phyloP scores from a whole-genome alignment of 2,329 filamentous ascomycete species.

The Penicillium occitanis region DNA sequence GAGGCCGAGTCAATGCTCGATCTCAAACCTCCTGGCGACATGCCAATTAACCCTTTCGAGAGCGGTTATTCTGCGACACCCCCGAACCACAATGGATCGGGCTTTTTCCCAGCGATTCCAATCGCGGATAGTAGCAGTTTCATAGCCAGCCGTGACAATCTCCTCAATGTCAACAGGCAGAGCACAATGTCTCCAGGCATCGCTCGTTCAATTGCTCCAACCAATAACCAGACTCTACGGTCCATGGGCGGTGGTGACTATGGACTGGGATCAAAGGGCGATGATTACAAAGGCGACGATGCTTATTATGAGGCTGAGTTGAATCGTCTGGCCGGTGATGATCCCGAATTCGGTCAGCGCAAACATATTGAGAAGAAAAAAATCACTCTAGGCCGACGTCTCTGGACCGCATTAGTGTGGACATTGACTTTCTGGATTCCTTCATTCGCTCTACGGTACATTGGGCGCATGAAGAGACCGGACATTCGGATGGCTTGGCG shows the following conservation, averaged over 20 bases:
- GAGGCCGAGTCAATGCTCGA: conserved; percentile 96
- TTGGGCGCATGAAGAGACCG: conserved; percentile 95
- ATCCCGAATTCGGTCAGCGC: conserved; percentile 73
- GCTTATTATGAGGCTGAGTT: conserved; percentile 67
- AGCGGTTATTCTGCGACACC: conserved; percentile 66
- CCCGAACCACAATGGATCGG: conserved; percentile 56
- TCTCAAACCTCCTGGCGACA: conserved; percentile 66
- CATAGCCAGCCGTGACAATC: conserved; percentile 70
- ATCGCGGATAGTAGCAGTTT: conserved; percentile 61
- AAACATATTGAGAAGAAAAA: conserved; percentile 72
- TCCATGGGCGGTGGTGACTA: conserved; percentile 67
- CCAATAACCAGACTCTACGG: conserved; percentile 47
- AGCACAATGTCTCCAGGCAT: conserved; percentile 51
- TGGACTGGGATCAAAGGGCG: conserved; percentile 82
- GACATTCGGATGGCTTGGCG: conserved; percentile 97
- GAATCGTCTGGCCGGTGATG: conserved; percentile 67
- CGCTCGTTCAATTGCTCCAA: conserved; percentile 45
- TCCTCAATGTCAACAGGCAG: conserved; percentile 62
- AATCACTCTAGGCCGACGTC: conserved; percentile 62
- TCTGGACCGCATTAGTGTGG: conserved; percentile 85
- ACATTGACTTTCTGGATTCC: conserved; percentile 91
- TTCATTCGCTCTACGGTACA: conserved; percentile 72
- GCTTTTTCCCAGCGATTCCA: conserved; percentile 68
- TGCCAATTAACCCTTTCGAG: conserved; percentile 63
- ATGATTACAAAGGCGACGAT: conserved; percentile 69